A percentile compares a stretch with the other conserved stretches of the same genome.
phyloP scores from a whole-genome alignment of 192 early-diverging fungal genomes.

The Backusella tarrabulga region DNA sequence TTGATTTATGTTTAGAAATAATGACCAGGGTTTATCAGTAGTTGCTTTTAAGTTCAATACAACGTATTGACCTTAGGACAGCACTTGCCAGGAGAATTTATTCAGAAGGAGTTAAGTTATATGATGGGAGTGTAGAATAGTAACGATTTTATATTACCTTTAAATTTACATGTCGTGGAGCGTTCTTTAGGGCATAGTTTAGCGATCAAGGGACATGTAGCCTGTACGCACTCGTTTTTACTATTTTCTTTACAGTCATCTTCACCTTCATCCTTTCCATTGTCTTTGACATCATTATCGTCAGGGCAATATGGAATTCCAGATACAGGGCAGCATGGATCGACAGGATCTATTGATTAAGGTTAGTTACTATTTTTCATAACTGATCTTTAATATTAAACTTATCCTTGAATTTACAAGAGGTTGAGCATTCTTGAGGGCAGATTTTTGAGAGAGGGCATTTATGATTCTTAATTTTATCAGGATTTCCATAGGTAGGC shows the following conservation, averaged over 20 bases:
- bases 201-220: not conserved
- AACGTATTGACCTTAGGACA: not conserved
- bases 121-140: conserved; percentile 1
- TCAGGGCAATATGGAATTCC: not conserved
- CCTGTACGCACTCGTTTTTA: not conserved
- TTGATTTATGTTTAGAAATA: not conserved
- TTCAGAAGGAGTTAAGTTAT: not conserved
- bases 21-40: not conserved
- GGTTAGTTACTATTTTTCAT: not conserved
- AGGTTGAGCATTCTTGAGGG: not conserved
- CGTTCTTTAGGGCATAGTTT: not conserved
- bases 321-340: not conserved
- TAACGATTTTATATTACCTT: not conserved
- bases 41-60: not conserved
- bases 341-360: not conserved
- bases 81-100: not conserved
- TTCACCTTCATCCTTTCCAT: not conserved
- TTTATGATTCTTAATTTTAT: not conserved
- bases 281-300: not conserved
- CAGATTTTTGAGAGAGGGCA: not conserved
- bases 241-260: not conserved
- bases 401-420: not conserved
- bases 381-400: not conserved
- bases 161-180: not conserved
- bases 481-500: not conserved